Conservation (phyloP, 2,329 filamentous ascomycete species). For the Pestalotiopsis sp. region DNA sequence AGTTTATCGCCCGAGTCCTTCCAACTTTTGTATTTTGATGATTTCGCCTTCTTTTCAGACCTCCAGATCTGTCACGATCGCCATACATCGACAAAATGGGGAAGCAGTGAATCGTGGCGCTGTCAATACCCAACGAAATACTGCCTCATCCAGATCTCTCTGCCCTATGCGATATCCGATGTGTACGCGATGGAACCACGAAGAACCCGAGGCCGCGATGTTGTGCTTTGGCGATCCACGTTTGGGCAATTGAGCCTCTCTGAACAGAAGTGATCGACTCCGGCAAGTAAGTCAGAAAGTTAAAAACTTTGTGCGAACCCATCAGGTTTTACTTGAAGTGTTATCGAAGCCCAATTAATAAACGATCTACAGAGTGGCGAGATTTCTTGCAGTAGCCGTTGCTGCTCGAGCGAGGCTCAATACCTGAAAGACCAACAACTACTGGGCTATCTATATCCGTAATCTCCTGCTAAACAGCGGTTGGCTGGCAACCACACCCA, state of each 20-base stretch:
- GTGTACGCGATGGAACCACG: neutral
- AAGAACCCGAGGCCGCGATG: neutral
- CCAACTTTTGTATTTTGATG: neutral
- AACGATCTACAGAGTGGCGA: neutral
- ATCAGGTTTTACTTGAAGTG: neutral
- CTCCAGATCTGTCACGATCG: neutral
- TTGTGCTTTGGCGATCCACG: neutral
- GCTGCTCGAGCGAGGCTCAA: neutral
- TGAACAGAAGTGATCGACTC: neutral
- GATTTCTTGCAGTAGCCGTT: neutral
- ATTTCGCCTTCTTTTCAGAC: neutral
- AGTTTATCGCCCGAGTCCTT: neutral
- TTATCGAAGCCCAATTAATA: neutral
- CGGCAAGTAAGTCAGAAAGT: neutral
- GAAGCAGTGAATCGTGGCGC: neutral
- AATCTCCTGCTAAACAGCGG: slow-evolving; percentile 4
- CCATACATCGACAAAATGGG: neutral
- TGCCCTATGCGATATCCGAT: neutral
- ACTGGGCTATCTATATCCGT: neutral
- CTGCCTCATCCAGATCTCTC: neutral
- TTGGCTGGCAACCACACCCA: slow-evolving; percentile 11
- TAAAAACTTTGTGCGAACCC: neutral
- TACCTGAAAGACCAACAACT: neutral
- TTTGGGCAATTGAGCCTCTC: neutral
- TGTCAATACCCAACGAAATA: neutral